Evolutionary conservation across 2,329 filamentous ascomycete genomes (phyloP).

Genomic region (Claviceps sp.): DNA sequence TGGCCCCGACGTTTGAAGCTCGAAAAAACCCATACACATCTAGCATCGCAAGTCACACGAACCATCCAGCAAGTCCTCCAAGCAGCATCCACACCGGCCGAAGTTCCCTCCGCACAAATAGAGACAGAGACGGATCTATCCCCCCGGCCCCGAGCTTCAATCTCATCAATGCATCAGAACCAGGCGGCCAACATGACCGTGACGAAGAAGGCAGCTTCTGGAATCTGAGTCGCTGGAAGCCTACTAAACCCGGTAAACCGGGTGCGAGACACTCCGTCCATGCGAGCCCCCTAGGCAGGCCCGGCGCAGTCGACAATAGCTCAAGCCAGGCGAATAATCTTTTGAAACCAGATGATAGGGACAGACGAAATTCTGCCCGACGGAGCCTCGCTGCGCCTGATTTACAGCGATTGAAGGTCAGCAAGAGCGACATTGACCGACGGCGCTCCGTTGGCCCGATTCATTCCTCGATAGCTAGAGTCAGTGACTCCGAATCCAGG

Average conservation of each 20-base stretch:
- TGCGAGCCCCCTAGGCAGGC: constrained; percentile 11
- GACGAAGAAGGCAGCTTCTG: constrained; percentile 37
- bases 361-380: constrained; percentile 15
- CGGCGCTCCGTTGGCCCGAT: constrained; percentile 18
- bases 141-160: constrained; percentile 45
- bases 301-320: constrained; percentile 4
- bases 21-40: constrained; percentile 28
- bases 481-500: constrained; percentile 11
- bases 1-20: constrained; percentile 31
- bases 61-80: constrained; percentile 25
- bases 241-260: constrained; percentile 24
- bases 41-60: constrained; percentile 13
- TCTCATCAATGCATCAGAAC: constrained; percentile 23
- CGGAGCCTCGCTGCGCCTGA: constrained; percentile 19
- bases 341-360: constrained; percentile 22
- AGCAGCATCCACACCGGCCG: constrained; percentile 17
- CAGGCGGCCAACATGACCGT: constrained; percentile 25
- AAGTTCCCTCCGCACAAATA: constrained; percentile 12
- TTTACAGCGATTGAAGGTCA: constrained; percentile 12
- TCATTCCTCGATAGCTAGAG: constrained; percentile 10
- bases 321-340: constrained; percentile 9
- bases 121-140: constrained; percentile 16
- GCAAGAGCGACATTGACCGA: constrained; percentile 13
- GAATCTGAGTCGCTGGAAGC: constrained; percentile 42
- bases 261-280: constrained; percentile 18